Conservation (phyloP, 768 basidiomycete species). For the Lactarius sanguifluus region DNA sequence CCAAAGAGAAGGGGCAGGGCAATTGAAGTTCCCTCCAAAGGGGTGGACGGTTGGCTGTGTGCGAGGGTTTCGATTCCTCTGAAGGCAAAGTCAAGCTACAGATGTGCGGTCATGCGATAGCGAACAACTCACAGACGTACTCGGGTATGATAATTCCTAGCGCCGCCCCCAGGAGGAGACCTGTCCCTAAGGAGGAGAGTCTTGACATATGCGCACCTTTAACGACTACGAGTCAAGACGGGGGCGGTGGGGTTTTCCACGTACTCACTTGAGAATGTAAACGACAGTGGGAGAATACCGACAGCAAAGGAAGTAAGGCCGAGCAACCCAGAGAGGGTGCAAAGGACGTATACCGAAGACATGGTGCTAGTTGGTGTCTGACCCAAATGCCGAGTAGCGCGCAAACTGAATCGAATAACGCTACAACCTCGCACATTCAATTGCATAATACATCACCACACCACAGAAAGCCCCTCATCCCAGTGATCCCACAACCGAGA, state of each 20-base stretch:
- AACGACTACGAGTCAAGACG: slow-evolving; percentile 16
- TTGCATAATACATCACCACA: neutral
- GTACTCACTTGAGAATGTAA: slow-evolving; percentile 65
- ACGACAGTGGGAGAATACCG: slow-evolving; percentile 74
- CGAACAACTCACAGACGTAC: slow-evolving; percentile 47
- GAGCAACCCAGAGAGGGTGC: slow-evolving; percentile 60
- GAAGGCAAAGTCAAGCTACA: slow-evolving; percentile 8
- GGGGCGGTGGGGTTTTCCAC: neutral
- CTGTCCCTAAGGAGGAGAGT: slow-evolving; percentile 67
- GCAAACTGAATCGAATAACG: neutral
- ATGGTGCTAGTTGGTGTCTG: slow-evolving; percentile 26
- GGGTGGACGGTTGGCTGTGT: slow-evolving; percentile 35
- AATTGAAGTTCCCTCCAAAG: slow-evolving; percentile 49
- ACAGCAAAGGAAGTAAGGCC: slow-evolving; percentile 63
- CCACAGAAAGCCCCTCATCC: neutral
- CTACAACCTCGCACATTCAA: neutral
- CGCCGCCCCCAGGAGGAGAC: slow-evolving; percentile 85
- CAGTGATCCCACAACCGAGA: neutral
- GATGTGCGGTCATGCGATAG: neutral
- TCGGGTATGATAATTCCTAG: slow-evolving; percentile 93
- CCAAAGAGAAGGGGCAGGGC: slow-evolving; percentile 66
- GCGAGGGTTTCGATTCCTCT: slow-evolving; percentile 73
- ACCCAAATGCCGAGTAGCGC: neutral
- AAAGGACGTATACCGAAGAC: slow-evolving; percentile 42
- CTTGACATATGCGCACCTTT: slow-evolving; percentile 44